Conservation (phyloP, 345 rosid genomes). For the Hevea brasiliensis region DNA sequence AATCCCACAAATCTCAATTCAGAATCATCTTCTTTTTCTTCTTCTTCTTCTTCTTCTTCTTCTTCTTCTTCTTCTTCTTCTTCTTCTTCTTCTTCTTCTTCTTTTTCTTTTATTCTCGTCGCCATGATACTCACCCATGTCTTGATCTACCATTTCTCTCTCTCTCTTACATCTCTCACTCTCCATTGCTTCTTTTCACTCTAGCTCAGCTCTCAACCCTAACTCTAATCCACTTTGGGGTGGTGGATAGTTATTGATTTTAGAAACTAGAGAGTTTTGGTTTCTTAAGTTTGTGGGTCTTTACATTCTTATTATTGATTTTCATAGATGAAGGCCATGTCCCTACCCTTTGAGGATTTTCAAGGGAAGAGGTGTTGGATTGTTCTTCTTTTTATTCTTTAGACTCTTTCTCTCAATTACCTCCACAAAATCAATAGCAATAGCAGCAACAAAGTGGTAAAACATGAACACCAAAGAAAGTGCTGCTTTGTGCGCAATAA, state of each 20-base stretch:
- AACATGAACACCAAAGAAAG: constrained; percentile 30
- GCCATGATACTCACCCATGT: too few species aligned
- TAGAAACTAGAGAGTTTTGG: constrained; percentile 31
- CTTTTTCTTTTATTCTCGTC: too few species aligned
- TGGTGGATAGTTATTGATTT: constrained; percentile 5
- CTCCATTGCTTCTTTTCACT: too few species aligned
- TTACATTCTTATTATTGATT: constrained; percentile 22
- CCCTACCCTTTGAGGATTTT: constrained; percentile 72
- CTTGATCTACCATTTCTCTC: too few species aligned
- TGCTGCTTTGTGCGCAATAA: constrained; percentile 53
- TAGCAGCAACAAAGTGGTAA: constrained; percentile 18
- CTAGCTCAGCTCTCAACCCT: too few species aligned
- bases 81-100: too few species aligned
- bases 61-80: too few species aligned
- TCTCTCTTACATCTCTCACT: too few species aligned
- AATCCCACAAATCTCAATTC: too few species aligned
- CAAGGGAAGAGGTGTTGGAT: constrained; percentile 65
- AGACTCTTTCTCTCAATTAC: constrained; percentile 27
- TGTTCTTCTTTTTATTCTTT: constrained; percentile 23
- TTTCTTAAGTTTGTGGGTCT: constrained; percentile 11
- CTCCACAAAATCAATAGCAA: constrained; percentile 16
- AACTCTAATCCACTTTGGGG: too few species aligned
- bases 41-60: too few species aligned
- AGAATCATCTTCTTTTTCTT: too few species aligned
- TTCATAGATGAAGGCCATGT: constrained; percentile 69